These are phyloP conservation scores for Discostella stelligeroides DNA, from an alignment of 108 stramenopile species.

Conservation along the genomic window DNA sequence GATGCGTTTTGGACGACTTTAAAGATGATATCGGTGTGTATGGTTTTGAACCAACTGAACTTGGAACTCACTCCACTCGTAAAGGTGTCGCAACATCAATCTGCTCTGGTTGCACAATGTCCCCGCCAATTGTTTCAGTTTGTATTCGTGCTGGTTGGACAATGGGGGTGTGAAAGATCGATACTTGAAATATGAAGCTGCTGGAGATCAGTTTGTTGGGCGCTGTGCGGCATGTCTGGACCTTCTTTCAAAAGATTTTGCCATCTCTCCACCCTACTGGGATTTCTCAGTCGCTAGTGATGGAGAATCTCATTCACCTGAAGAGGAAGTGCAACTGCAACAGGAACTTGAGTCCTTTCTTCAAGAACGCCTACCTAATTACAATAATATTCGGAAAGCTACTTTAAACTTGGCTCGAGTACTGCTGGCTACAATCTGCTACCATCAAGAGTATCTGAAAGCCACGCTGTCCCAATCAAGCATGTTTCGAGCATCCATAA, in stretches of 20 bases:
- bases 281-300: not conserved
- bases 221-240: slow-evolving; percentile 1
- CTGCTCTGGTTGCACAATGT: slow-evolving; percentile 14
- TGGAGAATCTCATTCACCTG: too few species aligned
- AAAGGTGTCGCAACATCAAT: slow-evolving; percentile 31
- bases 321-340: too few species aligned
- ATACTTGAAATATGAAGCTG: slow-evolving; percentile 21
- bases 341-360: too few species aligned
- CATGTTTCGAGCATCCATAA: not conserved
- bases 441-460: too few species aligned
- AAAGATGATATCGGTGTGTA: slow-evolving; percentile 2
- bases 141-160: slow-evolving; percentile 27
- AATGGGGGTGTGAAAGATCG: slow-evolving; percentile 28
- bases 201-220: slow-evolving; percentile 32
- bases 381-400: too few species aligned
- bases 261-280: slow-evolving; percentile 12
- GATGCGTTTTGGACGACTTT: not conserved
- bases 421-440: too few species aligned
- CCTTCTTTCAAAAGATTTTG: slow-evolving; percentile 17
- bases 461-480: too few species aligned
- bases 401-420: too few species aligned
- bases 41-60: slow-evolving; percentile 4
- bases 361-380: too few species aligned
- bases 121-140: slow-evolving; percentile 28
- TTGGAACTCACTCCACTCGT: slow-evolving; percentile 28